Evolutionary conservation across 768 basidiomycete genomes (phyloP), one percentile per base, ranked within the genome.

Genomic region (Termitomyces sp.): DNA sequence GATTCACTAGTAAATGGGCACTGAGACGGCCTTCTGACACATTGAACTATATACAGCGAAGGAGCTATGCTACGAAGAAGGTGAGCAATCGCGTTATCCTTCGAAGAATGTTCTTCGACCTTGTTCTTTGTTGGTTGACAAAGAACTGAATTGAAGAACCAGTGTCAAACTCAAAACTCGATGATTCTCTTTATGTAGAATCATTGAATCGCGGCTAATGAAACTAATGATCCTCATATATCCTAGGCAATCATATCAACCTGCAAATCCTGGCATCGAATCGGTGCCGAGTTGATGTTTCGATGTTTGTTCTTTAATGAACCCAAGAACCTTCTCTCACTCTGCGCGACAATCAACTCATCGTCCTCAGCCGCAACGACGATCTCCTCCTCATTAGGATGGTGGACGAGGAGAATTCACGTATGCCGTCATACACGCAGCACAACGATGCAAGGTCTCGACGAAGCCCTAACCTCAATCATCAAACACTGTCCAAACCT

Each of bases 391-490:
- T 79, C 82, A 0, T 70, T 86, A 1, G 88, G 88, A 5, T 87
- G 87, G 85, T 88, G 86, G 83, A 81, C 86, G 0, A 79, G 79
- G 34, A 78, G 88, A n/a, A 72, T 92, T n/a, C 89, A 92, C 55
- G 73, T 91, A 30, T 78, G 81, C 2, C 80, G 83, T 9, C 83
- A 80, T 32, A 73, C 72, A 6, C 75, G 70, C 9, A 74, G 71
- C 5, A 69, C 75, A 2, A 76, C 78, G 6, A 72, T 82, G 64
- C 73, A 79, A 10, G 76, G 82, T 33, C 73, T 85, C 27, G 80
- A 85, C 64, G 72, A 74, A 26, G 79, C 84, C 0, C 75, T 92
- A 22, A 71, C 82, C 9, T 76, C 82, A 27, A 77, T 90, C 56
- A 80, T 91, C 33, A 71, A 72, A 13, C 87, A 82, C 55, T 88